Percentiles rank a stretch among this genome's conserved stretches.
Conservation (phyloP, 306 rosid genomes). For the Trifolium pratense region DNA sequence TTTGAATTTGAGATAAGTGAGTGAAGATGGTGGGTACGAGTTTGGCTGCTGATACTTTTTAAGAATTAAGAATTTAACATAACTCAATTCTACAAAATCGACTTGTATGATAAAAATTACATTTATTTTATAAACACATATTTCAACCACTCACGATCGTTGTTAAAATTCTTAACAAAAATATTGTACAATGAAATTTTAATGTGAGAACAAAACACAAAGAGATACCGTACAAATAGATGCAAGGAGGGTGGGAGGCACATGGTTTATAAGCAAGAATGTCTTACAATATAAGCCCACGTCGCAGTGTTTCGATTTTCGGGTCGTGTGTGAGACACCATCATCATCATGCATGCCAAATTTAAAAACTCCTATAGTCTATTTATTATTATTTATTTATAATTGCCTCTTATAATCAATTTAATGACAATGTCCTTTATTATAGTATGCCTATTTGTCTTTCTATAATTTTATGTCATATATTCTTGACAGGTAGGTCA, state of each 20-base stretch:
- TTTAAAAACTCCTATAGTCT: conserved; percentile 40
- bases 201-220: too few species aligned
- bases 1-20: too few species aligned
- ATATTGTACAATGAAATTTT: too few species aligned
- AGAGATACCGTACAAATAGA: conserved; percentile 41
- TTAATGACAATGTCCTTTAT: conserved; percentile 48
- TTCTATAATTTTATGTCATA: conserved; percentile 41
- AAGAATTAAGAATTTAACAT: too few species aligned
- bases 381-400: conserved; percentile 65
- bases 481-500: conserved; percentile 72
- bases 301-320: conserved; percentile 69
- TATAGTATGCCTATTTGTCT: conserved; percentile 26
- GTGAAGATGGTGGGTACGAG: too few species aligned
- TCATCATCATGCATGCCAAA: conserved; percentile 78
- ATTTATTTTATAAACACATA: too few species aligned
- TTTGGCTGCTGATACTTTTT: too few species aligned
- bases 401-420: conserved; percentile 54
- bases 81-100: too few species aligned
- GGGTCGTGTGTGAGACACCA: conserved; percentile 69
- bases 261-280: conserved; percentile 64
- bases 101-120: too few species aligned
- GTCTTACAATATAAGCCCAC: conserved; percentile 68
- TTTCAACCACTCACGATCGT: too few species aligned
- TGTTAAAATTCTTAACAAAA: too few species aligned
- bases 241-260: conserved; percentile 74